These are phyloP conservation scores for Penicillium longicatenatum DNA, from an alignment of 495 filamentous ascomycete genomes.

Conservation along the genomic window DNA sequence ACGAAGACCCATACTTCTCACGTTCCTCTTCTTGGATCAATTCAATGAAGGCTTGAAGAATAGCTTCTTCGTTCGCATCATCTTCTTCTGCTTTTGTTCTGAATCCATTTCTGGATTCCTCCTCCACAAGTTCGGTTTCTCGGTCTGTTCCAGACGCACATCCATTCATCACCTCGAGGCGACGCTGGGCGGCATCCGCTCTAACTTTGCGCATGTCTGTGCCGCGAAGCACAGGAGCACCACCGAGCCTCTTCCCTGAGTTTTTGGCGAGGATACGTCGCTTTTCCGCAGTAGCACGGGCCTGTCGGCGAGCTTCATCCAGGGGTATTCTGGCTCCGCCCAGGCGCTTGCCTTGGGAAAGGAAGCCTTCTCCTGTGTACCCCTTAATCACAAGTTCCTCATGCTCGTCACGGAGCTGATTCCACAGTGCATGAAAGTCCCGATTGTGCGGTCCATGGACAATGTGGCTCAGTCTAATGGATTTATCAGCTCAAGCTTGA, in stretches of 20 bases:
- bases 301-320: conserved; percentile 75
- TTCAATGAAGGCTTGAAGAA: conserved; percentile 83
- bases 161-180: conserved; percentile 66
- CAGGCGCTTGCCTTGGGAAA: conserved; percentile 71
- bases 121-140: conserved; percentile 61
- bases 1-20: conserved; percentile 65
- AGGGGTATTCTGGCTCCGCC: conserved; percentile 67
- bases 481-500: conserved; percentile 11
- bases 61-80: conserved; percentile 87
- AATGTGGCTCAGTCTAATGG: conserved; percentile 72
- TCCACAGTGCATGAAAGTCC: conserved; percentile 82
- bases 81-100: conserved; percentile 85
- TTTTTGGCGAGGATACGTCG: conserved; percentile 58
- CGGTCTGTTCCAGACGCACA: conserved; percentile 72
- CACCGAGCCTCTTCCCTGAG: conserved; percentile 76
- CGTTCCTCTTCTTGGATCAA: conserved; percentile 84
- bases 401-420: conserved; percentile 85
- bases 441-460: conserved; percentile 79
- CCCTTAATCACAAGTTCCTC: conserved; percentile 73
- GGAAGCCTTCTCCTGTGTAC: conserved; percentile 90
- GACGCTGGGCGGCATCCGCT: conserved; percentile 68
- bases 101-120: conserved; percentile 73
- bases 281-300: conserved; percentile 75
- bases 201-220: conserved; percentile 76
- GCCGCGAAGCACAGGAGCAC: conserved; percentile 59